phyloP scores from a whole-genome alignment of 805 yeast genomes.

The Lipomyces sp. region DNA sequence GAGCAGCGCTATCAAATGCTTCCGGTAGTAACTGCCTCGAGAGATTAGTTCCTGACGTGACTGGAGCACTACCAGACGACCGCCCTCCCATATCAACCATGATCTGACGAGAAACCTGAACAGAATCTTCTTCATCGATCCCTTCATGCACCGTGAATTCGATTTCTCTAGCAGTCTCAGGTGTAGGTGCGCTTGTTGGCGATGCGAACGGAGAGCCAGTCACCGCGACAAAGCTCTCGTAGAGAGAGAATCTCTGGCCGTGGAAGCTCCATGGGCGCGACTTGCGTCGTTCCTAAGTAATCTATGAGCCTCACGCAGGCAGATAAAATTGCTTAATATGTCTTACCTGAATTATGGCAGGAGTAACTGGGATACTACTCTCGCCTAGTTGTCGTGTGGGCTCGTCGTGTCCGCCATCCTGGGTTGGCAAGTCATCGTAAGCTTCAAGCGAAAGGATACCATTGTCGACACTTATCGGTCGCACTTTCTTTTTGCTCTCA shows the following conservation, averaged over 20 bases:
- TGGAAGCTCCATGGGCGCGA: slow-evolving; percentile 26
- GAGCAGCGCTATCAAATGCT: background rate
- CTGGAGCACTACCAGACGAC: background rate
- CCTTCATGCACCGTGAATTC: background rate
- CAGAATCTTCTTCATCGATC: background rate
- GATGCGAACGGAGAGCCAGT: background rate
- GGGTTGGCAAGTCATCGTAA: background rate
- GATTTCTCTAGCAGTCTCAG: background rate
- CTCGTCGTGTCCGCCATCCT: background rate
- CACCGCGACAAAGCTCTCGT: slow-evolving; percentile 15
- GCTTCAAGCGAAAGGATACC: background rate
- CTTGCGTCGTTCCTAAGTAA: slow-evolving; percentile 19
- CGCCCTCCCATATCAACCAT: background rate
- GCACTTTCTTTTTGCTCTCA: background rate
- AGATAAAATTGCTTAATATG: background rate
- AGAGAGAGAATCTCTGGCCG: slow-evolving; percentile 18
- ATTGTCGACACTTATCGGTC: background rate
- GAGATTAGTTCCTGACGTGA: background rate
- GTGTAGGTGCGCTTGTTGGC: background rate
- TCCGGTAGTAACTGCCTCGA: background rate
- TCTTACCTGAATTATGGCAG: slow-evolving; percentile 17
- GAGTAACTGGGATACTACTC: slow-evolving; percentile 11
- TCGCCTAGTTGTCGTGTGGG: background rate
- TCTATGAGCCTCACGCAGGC: background rate
- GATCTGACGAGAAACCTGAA: background rate